These are phyloP conservation scores for Biscogniauxia marginata DNA, from an alignment of 2,329 filamentous ascomycete genomes.

Conservation along the genomic window DNA sequence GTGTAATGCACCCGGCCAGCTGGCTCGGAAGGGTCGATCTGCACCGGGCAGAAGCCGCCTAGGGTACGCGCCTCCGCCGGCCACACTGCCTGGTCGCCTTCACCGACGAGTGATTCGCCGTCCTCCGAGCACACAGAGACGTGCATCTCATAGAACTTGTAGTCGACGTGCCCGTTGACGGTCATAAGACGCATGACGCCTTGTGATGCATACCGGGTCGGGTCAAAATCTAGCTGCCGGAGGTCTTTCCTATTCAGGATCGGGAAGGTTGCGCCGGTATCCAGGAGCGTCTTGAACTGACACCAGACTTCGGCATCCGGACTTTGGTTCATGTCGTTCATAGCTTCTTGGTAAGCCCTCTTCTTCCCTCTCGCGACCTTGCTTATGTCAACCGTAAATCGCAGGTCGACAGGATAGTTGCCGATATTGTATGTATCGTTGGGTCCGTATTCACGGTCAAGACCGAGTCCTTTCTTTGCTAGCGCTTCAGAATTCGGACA, in stretches of 20 bases:
- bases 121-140: slow-evolving; percentile 30
- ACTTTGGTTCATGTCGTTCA: slow-evolving; percentile 6
- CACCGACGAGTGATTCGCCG: slow-evolving; percentile 26
- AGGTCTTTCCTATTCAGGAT: slow-evolving; percentile 38
- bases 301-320: slow-evolving; percentile 18
- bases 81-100: slow-evolving; percentile 25
- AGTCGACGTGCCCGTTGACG: slow-evolving; percentile 12
- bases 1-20: slow-evolving; percentile 1
- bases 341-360: background rate
- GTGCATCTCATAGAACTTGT: slow-evolving; percentile 37
- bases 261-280: slow-evolving; percentile 44
- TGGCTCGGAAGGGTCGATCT: slow-evolving; percentile 13
- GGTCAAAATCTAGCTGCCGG: slow-evolving; percentile 33
- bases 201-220: slow-evolving; percentile 37
- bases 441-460: slow-evolving; percentile 11
- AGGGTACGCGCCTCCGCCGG: slow-evolving; percentile 22
- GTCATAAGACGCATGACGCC: slow-evolving; percentile 23
- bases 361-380: slow-evolving; percentile 11
- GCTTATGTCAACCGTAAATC: slow-evolving; percentile 13
- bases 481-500: slow-evolving; percentile 17
- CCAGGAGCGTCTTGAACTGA: slow-evolving; percentile 38
- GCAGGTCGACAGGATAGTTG: slow-evolving; percentile 17
- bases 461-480: slow-evolving; percentile 34
- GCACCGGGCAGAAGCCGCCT: slow-evolving; percentile 32
- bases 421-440: slow-evolving; percentile 25